phyloP scores from a whole-genome alignment of 805 yeast species.

The Saccharomycopsis microspora region DNA sequence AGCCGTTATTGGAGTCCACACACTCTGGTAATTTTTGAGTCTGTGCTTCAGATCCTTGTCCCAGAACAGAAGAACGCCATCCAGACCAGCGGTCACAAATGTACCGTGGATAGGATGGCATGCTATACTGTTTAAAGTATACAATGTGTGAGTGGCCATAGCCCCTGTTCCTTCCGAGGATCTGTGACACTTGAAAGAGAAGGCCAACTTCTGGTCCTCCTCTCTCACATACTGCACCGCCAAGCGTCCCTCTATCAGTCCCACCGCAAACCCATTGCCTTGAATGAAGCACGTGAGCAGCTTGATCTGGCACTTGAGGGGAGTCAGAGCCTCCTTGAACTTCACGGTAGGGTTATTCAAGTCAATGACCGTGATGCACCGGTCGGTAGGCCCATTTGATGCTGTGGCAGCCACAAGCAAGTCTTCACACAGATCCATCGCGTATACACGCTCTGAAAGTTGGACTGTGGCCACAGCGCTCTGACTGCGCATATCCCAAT shows the following conservation, averaged over 20 bases:
- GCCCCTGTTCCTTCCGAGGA: conserved; percentile 17
- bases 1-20: conserved; percentile 59
- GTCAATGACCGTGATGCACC: conserved; percentile 68
- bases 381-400: conserved; percentile 29
- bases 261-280: conserved; percentile 88
- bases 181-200: conserved; percentile 86
- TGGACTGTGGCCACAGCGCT: conserved; percentile 72
- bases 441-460: conserved; percentile 83
- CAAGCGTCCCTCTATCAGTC: conserved; percentile 91
- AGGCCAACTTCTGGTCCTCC: conserved; percentile 64
- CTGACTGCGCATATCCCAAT: conserved; percentile 89
- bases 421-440: conserved; percentile 76
- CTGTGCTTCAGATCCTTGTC: conserved; percentile 88
- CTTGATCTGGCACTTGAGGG: conserved; percentile 85
- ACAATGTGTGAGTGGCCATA: conserved; percentile 53
- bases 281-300: conserved; percentile 75
- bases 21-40: conserved; percentile 64
- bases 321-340: conserved; percentile 62
- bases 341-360: conserved; percentile 74
- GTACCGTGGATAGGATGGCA: conserved; percentile 91
- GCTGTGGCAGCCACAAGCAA: conserved; percentile 91
- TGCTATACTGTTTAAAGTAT: conserved; percentile 61
- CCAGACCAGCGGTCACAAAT: conserved; percentile 88
- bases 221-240: conserved; percentile 89
- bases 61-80: conserved; percentile 92